Conservation (phyloP, 352 stramenopile genomes). For the Phytophthora podocarpi region DNA sequence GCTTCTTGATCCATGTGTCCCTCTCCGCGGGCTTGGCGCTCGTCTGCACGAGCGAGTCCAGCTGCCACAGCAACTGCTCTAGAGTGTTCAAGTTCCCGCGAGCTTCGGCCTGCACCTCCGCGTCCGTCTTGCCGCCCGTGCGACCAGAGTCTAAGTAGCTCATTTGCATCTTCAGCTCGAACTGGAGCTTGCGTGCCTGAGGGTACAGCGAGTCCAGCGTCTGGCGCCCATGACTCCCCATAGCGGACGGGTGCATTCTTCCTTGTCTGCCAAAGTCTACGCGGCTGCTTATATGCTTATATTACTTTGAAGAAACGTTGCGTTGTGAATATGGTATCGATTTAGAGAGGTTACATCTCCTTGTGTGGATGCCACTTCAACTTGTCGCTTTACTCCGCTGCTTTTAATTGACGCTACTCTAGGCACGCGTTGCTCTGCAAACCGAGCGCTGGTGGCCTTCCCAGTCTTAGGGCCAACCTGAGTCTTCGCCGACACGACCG, state of each 20-base stretch:
- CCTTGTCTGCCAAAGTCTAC: too few species aligned
- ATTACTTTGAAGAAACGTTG: too few species aligned
- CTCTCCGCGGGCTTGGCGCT: slow-evolving; percentile 51
- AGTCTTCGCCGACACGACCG: too few species aligned
- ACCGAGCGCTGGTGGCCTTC: slow-evolving; percentile 1
- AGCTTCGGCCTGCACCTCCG: slow-evolving; percentile 70
- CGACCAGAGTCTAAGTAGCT: slow-evolving; percentile 79
- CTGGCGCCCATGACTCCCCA: slow-evolving; percentile 15
- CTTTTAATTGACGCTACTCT: too few species aligned
- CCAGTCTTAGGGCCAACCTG: slow-evolving; percentile 5
- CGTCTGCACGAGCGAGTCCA: slow-evolving; percentile 81
- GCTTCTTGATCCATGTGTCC: slow-evolving; percentile 83
- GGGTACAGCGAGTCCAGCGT: slow-evolving; percentile 79
- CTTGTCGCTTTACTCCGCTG: too few species aligned
- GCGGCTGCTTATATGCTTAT: too few species aligned
- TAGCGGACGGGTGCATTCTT: background rate
- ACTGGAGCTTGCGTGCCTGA: slow-evolving; percentile 84
- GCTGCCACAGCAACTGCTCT: slow-evolving; percentile 80
- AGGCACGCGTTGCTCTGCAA: slow-evolving; percentile 31
- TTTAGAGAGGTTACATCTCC: too few species aligned
- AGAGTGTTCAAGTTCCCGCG: slow-evolving; percentile 73
- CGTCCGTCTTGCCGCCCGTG: slow-evolving; percentile 51
- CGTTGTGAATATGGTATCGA: too few species aligned
- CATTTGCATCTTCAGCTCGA: slow-evolving; percentile 91
- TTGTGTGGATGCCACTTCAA: too few species aligned